A percentile compares a stretch with the other conserved stretches of the same genome.
Conservation (phyloP, 108 stramenopile species). For the Pseudonitzschia pungens region DNA sequence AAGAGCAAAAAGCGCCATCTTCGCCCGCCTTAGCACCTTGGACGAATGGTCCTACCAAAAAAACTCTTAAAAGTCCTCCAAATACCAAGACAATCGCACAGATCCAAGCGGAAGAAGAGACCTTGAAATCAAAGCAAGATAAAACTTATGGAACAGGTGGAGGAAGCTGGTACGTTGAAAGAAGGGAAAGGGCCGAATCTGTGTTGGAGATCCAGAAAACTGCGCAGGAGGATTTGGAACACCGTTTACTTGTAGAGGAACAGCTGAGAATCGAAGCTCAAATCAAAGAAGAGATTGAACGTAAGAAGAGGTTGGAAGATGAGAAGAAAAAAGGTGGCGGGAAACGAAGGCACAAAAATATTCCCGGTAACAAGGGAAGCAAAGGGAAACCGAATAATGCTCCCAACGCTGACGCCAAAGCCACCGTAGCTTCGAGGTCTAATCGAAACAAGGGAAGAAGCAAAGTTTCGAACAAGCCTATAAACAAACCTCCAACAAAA, state of each 20-base stretch:
- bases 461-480: not conserved
- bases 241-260: constrained; percentile 61
- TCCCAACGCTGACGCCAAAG: not conserved
- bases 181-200: constrained; percentile 76
- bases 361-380: not conserved
- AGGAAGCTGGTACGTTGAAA: constrained; percentile 69
- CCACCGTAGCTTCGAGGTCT: not conserved
- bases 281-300: constrained; percentile 36
- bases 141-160: constrained; percentile 41
- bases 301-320: constrained; percentile 15
- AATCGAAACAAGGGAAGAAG: not conserved
- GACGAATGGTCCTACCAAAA: constrained; percentile 5
- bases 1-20: not conserved
- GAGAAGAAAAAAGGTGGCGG: constrained; percentile 7
- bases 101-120: constrained; percentile 74
- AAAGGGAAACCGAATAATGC: not conserved
- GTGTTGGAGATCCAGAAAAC: constrained; percentile 65
- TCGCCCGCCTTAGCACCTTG: constrained; percentile 1
- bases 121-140: constrained; percentile 52
- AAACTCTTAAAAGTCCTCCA: not conserved
- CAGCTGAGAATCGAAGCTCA: constrained; percentile 70
- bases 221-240: constrained; percentile 52
- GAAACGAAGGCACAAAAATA: constrained; percentile 14
- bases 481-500: not conserved
- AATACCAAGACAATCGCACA: constrained; percentile 33